Base-by-base conservation (phyloP, 495 filamentous ascomycete species). In the Achaetomiella virescens region DNA sequence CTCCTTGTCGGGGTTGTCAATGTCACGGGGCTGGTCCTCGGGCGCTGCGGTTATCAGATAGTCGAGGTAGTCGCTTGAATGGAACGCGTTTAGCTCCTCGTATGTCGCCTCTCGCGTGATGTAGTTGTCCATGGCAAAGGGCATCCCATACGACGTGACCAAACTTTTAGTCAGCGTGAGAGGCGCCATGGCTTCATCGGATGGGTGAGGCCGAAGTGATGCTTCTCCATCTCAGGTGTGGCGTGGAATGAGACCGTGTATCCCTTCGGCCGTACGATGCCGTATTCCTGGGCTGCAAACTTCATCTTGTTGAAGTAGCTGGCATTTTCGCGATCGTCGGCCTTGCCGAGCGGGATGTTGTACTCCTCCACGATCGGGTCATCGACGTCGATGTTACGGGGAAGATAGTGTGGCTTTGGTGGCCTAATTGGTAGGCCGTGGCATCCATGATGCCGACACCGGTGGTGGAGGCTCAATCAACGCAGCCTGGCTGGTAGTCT, bases 111-210 rank as follows among this genome's bases (percentile, higher is more conserved):
- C 78, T 21, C 90, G 82, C 41, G 91, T 81, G 49, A 84, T 74
- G 75, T 93, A 95, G 57, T 88, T 84, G 69, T 97, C 92, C 93
- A 98, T 97, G 50, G 90, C 90, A 57, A 89, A 84, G 65, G 95
- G 88, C 81, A 98, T 89, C 55, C 93, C 95, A 70, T 97, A 97
- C 3, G 88, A 82, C 61, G 93, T 82, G 43, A 98, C 88, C 36
- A 98, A 80, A 66, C 92, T 86, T 68, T 98, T 98, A 55, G 93
- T 93, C 40, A 98, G 81, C 11, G 90, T 96, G 55, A 98, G 55
- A 98, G 78, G 15, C 93, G 88, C 92, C 92, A 97, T 55, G 93
- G 93, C 65, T 98, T 98, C 93, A 98, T 98, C 15, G 93, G 93
- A 73, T 98, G 93, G 17, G 86, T 86, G 66, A 85, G 85, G 56